Conservation (phyloP, 1,139 yeast genomes). For the Hansenula sp. region DNA sequence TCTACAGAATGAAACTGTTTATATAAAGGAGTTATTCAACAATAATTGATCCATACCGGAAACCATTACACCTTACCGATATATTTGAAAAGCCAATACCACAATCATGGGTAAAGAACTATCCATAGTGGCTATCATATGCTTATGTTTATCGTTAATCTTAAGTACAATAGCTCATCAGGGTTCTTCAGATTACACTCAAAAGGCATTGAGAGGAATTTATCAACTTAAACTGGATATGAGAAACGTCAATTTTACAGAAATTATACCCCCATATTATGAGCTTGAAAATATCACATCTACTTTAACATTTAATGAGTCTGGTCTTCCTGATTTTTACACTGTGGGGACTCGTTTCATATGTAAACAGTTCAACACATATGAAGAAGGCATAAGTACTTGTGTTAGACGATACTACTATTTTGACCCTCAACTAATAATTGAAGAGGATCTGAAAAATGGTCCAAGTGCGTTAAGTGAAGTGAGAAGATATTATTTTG, state of each 20-base stretch:
- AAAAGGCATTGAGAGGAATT: neutral
- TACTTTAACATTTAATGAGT: neutral
- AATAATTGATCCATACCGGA: too few species aligned
- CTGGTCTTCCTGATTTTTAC: neutral
- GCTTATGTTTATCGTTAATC: neutral
- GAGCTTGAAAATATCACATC: neutral
- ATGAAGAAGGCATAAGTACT: neutral
- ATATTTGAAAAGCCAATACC: neutral
- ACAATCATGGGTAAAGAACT: neutral
- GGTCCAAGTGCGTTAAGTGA: too few species aligned
- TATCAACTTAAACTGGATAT: neutral
- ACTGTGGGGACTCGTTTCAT: neutral
- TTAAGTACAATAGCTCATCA: neutral
- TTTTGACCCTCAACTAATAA: too few species aligned
- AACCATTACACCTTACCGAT: too few species aligned
- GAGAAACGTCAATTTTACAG: neutral
- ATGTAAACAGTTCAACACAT: neutral
- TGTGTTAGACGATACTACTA: neutral
- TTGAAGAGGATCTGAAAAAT: too few species aligned
- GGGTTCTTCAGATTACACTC: neutral
- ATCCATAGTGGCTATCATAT: too few species aligned
- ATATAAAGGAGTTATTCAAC: too few species aligned
- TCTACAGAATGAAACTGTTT: too few species aligned
- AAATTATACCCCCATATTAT: neutral
- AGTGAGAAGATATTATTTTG: too few species aligned